A percentile compares a stretch with the other conserved stretches of the same genome.
phyloP scores from a whole-genome alignment of 2,329 filamentous ascomycete genomes.

The Mycosphaerella sp. region DNA sequence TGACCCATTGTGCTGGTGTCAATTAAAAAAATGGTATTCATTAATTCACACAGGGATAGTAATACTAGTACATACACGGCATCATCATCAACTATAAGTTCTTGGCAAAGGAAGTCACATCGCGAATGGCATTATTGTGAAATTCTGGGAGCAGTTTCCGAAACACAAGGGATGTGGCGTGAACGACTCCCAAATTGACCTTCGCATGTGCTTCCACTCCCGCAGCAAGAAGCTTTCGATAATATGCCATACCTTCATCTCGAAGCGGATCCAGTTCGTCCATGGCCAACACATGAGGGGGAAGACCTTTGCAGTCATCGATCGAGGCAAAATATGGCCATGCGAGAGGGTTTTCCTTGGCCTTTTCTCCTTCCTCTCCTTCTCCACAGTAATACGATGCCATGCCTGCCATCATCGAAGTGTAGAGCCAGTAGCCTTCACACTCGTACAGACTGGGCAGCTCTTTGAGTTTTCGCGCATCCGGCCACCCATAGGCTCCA shows the following conservation, averaged over 20 bases:
- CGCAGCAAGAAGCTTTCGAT: constrained; percentile 24
- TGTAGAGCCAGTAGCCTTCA: constrained; percentile 26
- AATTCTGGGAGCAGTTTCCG: constrained; percentile 25
- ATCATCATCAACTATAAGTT: constrained; percentile 11
- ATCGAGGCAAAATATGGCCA: constrained; percentile 30
- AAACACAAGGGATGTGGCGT: constrained; percentile 24
- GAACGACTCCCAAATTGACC: constrained; percentile 26
- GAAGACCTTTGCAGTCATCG: constrained; percentile 28
- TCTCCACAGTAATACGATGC: constrained; percentile 24
- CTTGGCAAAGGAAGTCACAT: constrained; percentile 26
- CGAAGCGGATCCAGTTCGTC: constrained; percentile 31
- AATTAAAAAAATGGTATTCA: too few species aligned
- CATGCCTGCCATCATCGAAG: constrained; percentile 15
- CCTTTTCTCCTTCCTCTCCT: background rate
- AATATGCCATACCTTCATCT: constrained; percentile 30
- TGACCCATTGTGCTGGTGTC: too few species aligned
- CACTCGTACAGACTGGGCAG: constrained; percentile 27
- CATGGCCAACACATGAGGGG: constrained; percentile 26
- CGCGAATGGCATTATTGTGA: constrained; percentile 20
- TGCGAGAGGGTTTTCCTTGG: constrained; percentile 24
- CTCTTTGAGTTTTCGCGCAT: constrained; percentile 21
- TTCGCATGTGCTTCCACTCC: constrained; percentile 24
- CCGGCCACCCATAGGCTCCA: constrained; percentile 13
- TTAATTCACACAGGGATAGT: background rate
- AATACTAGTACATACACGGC: background rate